Base-by-base conservation (phyloP, 2,329 filamentous ascomycete species). In the Grosmannia clavigera region DNA sequence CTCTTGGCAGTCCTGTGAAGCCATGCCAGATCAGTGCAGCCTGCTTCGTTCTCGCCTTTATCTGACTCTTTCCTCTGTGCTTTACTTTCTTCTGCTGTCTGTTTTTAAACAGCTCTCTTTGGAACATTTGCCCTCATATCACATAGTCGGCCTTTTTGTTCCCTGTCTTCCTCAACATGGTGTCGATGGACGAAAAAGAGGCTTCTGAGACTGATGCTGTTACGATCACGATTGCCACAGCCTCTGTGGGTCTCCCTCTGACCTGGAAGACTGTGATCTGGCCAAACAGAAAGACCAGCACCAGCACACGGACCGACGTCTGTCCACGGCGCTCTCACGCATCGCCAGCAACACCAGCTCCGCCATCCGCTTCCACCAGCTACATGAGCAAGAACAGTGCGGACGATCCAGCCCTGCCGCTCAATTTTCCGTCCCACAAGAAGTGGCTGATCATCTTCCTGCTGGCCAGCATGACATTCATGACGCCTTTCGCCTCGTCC, bases 401-500 rank as follows among this genome's bases (percentile, higher is more conserved):
- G 66, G 75, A 79, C 59, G 82, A 85, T 66, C 81, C 80, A 0
- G 70, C 72, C 3, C 81, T 81, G 70, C 82, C 82, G 2, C 74
- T 82, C 65, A 85, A 85, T 68, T 84, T 85, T 72, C 64, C 76
- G 2, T 66, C 65, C 7, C 68, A 69, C 22, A 79, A 76, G 65
- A 86, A 85, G 72, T 86, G 83, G 82, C 68, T 77, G 22, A 76
- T 81, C 43, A 78, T 81, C 7, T 69, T 76, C 55, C 75, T 82
- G 22, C 76, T 87, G 25, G 78, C 82, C 0, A 71, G 74, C 63
- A 85, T 85, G 67, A 85, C 83, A 10, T 80, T 87, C 64, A 80
- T 87, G 67, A 85, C 83, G 0, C 83, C 84, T 0, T 81, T 87
- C 31, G 81, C 83, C 0, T 85, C 83, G 7, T 83, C 83, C 1